Percentiles rank a stretch among this genome's conserved stretches.
Evolutionary conservation across 1,284 basidiomycete species (phyloP).

Genomic region (Quambalaria eucalypti): DNA sequence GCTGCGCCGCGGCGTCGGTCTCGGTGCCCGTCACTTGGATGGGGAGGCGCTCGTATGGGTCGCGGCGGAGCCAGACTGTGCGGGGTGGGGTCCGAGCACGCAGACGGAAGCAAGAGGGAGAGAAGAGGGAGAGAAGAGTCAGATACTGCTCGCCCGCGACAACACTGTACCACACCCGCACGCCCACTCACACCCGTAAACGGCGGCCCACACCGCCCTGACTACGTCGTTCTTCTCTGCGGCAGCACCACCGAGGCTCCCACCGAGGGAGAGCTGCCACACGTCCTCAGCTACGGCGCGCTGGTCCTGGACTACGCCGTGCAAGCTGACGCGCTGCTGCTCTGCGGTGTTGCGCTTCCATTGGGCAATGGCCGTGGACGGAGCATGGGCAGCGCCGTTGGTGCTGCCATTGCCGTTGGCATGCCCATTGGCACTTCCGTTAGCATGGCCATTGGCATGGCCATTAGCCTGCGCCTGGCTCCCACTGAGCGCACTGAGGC

Average conservation of each 20-base stretch:
- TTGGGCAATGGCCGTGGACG: neutral
- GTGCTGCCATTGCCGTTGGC: neutral
- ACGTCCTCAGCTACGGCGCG: slow-evolving; percentile 11
- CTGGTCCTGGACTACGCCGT: slow-evolving; percentile 19
- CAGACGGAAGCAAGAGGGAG: neutral
- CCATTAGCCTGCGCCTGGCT: too few species aligned
- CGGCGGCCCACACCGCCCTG: slow-evolving; percentile 12
- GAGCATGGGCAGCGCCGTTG: neutral
- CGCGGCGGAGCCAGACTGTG: slow-evolving; percentile 20
- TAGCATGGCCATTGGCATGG: too few species aligned
- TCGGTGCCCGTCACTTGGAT: slow-evolving; percentile 2
- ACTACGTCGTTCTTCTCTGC: neutral
- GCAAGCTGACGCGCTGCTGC: slow-evolving; percentile 8
- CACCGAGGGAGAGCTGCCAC: slow-evolving; percentile 10
- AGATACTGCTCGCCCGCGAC: too few species aligned
- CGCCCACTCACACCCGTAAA: slow-evolving; percentile 14
- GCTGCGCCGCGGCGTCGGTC: neutral
- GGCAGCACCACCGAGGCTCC: neutral
- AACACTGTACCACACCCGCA: neutral
- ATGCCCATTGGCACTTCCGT: too few species aligned
- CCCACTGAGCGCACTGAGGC: neutral
- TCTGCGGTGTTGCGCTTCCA: neutral
- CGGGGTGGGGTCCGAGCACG: too few species aligned
- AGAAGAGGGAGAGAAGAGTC: neutral
- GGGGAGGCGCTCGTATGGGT: slow-evolving; percentile 12